phyloP scores from a whole-genome alignment of 768 basidiomycete species.

The Baorangia bicolor region DNA sequence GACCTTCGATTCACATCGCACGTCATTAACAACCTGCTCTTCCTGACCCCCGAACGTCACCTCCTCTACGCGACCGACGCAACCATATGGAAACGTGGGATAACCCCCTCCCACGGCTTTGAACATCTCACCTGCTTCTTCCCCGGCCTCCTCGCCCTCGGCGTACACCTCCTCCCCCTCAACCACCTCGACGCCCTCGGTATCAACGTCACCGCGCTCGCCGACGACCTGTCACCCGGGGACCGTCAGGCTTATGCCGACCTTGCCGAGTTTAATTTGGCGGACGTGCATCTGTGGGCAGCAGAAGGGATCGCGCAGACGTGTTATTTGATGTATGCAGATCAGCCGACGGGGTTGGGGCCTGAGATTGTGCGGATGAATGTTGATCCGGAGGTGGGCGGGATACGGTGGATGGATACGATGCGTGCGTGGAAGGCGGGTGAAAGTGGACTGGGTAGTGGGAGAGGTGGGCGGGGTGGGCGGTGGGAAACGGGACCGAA shows the following conservation, averaged over 20 bases:
- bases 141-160: slow-evolving; percentile 73
- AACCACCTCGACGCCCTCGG: slow-evolving; percentile 48
- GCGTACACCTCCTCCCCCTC: slow-evolving; percentile 60
- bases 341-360: slow-evolving; percentile 64
- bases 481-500: slow-evolving; percentile 21
- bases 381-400: slow-evolving; percentile 3
- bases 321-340: slow-evolving; percentile 70
- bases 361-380: slow-evolving; percentile 47
- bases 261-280: slow-evolving; percentile 47
- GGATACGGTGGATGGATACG: slow-evolving; percentile 26
- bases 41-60: slow-evolving; percentile 15
- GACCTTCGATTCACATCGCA: slow-evolving; percentile 61
- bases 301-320: slow-evolving; percentile 75
- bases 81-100: slow-evolving; percentile 17
- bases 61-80: slow-evolving; percentile 62
- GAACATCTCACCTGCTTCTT: slow-evolving; percentile 80
- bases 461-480: slow-evolving; percentile 8
- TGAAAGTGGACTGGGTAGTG: background rate
- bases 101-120: slow-evolving; percentile 46
- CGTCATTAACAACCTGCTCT: slow-evolving; percentile 53
- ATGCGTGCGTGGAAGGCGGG: slow-evolving; percentile 45
- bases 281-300: slow-evolving; percentile 68
- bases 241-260: slow-evolving; percentile 33
- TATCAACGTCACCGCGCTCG: slow-evolving; percentile 42
- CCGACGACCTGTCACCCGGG: slow-evolving; percentile 16